These are phyloP conservation scores for Cryptosporidium felis DNA, from an alignment of 169 alveolate genomes.

Conservation along the genomic window DNA sequence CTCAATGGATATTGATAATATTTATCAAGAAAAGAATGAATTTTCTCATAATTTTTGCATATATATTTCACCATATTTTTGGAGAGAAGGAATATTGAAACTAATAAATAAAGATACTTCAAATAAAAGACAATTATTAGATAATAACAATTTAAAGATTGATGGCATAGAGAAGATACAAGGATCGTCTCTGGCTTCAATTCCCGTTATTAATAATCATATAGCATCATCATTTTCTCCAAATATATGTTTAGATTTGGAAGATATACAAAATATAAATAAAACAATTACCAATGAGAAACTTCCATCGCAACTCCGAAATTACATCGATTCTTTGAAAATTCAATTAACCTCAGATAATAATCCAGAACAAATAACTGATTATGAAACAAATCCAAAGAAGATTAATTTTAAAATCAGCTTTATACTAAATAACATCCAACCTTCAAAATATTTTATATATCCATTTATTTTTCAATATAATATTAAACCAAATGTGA, in stretches of 20 bases:
- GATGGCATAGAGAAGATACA: not conserved
- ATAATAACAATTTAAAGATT: not conserved
- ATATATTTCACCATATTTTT: constrained; percentile 33
- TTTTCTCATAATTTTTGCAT: constrained; percentile 49
- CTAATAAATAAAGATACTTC: no score
- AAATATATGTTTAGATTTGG: constrained; percentile 49
- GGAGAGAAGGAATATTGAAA: constrained; percentile 1
- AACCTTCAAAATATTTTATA: constrained; percentile 33
- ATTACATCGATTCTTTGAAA: constrained; percentile 11
- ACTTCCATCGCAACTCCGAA: constrained; percentile 50
- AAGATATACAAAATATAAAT: not conserved
- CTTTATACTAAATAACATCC: constrained; percentile 3
- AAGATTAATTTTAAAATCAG: not conserved
- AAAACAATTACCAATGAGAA: constrained; percentile 21
- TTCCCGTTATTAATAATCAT: constrained; percentile 22
- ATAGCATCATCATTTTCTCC: constrained; percentile 40
- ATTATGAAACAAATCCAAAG: constrained; percentile 13
- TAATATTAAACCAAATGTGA: not conserved
- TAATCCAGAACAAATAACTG: not conserved
- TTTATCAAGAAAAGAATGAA: not conserved
- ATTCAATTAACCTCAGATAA: not conserved
- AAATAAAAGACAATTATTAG: not conserved
- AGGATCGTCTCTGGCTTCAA: constrained; percentile 14
- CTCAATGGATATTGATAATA: not conserved
- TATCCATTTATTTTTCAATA: constrained; percentile 44